Percentiles rank a stretch among this genome's conserved stretches.
phyloP scores from a whole-genome alignment of 441 rosid species.

The Viola pubescens region DNA sequence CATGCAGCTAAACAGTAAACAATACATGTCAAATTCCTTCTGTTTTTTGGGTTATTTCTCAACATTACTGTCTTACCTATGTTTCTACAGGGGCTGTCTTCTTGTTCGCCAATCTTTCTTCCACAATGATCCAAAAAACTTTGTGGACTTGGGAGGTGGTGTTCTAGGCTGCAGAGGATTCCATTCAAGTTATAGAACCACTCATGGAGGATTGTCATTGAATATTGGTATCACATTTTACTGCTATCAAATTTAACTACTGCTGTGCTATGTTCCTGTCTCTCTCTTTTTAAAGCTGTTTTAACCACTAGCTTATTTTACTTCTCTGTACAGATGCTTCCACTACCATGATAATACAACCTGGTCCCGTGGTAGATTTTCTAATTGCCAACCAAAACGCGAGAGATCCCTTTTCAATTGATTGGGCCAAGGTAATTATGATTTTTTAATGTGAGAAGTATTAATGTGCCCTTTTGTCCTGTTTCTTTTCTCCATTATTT shows the following conservation, averaged over 20 bases:
- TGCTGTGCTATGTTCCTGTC: neutral
- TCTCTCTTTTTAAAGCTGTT: neutral
- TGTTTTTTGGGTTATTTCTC: neutral
- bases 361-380: conserved; percentile 73
- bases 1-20: conserved; percentile 57
- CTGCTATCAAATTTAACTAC: neutral
- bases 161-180: conserved; percentile 60
- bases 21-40: neutral
- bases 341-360: conserved; percentile 79
- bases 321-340: conserved; percentile 48
- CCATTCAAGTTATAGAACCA: conserved; percentile 55
- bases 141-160: conserved; percentile 46
- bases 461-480: neutral
- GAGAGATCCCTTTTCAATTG: conserved; percentile 44
- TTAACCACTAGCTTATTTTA: neutral
- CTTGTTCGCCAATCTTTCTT: conserved; percentile 64
- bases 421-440: conserved; percentile 63
- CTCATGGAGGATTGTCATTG: conserved; percentile 55
- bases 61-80: neutral
- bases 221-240: conserved; percentile 35
- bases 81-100: conserved; percentile 48
- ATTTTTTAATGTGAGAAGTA: neutral
- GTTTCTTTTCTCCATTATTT: neutral
- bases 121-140: conserved; percentile 42
- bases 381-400: conserved; percentile 54